phyloP scores from a whole-genome alignment of 2,329 filamentous ascomycete genomes.

The Fusarium nurragi region DNA sequence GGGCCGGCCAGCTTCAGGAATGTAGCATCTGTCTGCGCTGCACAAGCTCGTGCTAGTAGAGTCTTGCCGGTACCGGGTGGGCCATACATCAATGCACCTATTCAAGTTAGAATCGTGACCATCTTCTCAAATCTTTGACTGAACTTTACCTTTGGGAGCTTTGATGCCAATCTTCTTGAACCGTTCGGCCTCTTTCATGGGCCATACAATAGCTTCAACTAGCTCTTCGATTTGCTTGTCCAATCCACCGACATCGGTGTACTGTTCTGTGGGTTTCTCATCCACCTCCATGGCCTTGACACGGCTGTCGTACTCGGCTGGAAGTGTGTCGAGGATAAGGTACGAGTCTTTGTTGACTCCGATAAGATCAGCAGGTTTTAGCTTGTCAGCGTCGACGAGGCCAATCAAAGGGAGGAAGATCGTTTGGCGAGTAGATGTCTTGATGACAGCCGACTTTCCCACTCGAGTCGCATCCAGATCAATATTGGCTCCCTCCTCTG shows the following conservation, averaged over 20 bases:
- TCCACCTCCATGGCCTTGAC: constrained; percentile 99
- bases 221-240: constrained; percentile 99
- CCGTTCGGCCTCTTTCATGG: constrained; percentile 98
- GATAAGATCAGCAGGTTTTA: constrained; percentile 96
- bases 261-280: constrained; percentile 99
- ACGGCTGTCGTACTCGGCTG: constrained; percentile 97
- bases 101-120: constrained; percentile 80
- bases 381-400: constrained; percentile 91
- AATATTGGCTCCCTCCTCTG: constrained; percentile 98
- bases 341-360: constrained; percentile 99
- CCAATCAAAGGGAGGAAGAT: constrained; percentile 98
- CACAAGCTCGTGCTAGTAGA: constrained; percentile 91
- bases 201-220: constrained; percentile 98
- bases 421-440: constrained; percentile 97
- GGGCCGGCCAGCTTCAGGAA: constrained; percentile 98
- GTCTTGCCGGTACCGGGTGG: constrained; percentile 92
- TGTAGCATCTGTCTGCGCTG: constrained; percentile 96
- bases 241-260: constrained; percentile 95
- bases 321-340: constrained; percentile 93
- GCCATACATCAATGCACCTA: constrained; percentile 98
- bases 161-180: constrained; percentile 99
- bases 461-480: constrained; percentile 96
- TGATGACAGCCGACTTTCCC: constrained; percentile 98
- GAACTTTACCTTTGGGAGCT: constrained; percentile 84
- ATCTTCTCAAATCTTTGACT: constrained; percentile 60